Evolutionary conservation across 169 alveolate species (phyloP).

Genomic region (Plasmodium vivax): DNA sequence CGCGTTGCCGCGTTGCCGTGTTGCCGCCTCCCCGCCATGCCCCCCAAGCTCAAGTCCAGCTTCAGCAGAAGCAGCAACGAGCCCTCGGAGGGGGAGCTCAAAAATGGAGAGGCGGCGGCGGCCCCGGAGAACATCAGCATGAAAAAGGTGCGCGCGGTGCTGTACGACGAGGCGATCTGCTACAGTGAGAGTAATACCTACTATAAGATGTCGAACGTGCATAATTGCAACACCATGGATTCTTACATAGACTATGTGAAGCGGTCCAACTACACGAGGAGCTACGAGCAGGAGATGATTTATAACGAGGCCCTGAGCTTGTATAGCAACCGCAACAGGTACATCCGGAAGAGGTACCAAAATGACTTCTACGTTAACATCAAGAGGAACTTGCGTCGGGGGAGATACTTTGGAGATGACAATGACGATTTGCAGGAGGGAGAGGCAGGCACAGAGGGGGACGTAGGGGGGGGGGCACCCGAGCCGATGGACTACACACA

Average conservation of each 20-base stretch:
- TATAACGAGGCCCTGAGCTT: constrained; percentile 45
- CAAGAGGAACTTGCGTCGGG: neutral
- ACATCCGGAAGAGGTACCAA: constrained; percentile 23
- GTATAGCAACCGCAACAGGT: constrained; percentile 30
- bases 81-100: neutral
- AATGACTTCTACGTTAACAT: constrained; percentile 16
- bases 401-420: constrained; percentile 33
- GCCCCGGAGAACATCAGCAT: neutral
- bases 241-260: constrained; percentile 20
- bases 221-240: constrained; percentile 43
- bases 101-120: neutral
- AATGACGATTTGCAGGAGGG: neutral
- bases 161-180: constrained; percentile 40
- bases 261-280: constrained; percentile 47
- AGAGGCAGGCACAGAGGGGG: neutral
- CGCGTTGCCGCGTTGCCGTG: neutral
- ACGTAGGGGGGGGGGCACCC: neutral
- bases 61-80: constrained; percentile 5
- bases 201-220: constrained; percentile 33
- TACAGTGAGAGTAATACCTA: constrained; percentile 53
- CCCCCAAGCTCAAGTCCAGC: neutral
- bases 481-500: neutral
- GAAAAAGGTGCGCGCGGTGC: constrained; percentile 12
- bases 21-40: neutral
- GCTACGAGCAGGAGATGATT: constrained; percentile 63